Evolutionary conservation across 2,329 filamentous ascomycete genomes (phyloP).

Genomic region (Metarhizium brunneum): DNA sequence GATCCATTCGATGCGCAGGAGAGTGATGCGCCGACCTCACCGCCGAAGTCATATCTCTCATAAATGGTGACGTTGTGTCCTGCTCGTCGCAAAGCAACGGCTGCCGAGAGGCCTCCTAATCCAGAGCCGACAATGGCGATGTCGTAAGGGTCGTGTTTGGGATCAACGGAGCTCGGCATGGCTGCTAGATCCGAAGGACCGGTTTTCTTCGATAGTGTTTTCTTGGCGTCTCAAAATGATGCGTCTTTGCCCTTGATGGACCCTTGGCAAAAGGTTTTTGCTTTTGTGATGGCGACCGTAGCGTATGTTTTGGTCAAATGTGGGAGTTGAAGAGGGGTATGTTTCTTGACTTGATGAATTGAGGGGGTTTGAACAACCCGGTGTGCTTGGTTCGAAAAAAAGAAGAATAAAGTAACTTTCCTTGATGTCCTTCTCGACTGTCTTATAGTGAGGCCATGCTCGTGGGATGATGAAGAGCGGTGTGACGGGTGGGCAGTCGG

Average conservation of each 20-base stretch:
- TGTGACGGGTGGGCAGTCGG: neutral
- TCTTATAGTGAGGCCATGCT: neutral
- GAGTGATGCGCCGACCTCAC: conserved; percentile 55
- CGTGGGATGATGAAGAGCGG: neutral
- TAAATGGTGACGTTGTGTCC: conserved; percentile 45
- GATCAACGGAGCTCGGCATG: conserved; percentile 1
- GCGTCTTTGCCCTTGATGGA: neutral
- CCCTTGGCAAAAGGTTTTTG: neutral
- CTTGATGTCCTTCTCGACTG: neutral
- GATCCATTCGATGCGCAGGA: conserved; percentile 57
- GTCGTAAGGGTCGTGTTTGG: conserved; percentile 15
- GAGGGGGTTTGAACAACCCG: neutral
- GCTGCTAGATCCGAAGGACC: neutral
- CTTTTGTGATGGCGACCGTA: neutral
- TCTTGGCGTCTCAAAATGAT: neutral
- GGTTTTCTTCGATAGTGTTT: neutral
- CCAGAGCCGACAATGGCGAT: conserved; percentile 29
- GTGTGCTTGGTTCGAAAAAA: neutral
- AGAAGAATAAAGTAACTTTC: neutral
- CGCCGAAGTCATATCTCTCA: conserved; percentile 50
- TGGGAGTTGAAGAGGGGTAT: neutral
- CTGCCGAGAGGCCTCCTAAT: conserved; percentile 28
- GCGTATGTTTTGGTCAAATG: neutral
- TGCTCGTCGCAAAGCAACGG: conserved; percentile 29
- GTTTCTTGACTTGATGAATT: neutral